Conservation (phyloP, 164 flowering plant species). For the Stephania cephalantha region DNA sequence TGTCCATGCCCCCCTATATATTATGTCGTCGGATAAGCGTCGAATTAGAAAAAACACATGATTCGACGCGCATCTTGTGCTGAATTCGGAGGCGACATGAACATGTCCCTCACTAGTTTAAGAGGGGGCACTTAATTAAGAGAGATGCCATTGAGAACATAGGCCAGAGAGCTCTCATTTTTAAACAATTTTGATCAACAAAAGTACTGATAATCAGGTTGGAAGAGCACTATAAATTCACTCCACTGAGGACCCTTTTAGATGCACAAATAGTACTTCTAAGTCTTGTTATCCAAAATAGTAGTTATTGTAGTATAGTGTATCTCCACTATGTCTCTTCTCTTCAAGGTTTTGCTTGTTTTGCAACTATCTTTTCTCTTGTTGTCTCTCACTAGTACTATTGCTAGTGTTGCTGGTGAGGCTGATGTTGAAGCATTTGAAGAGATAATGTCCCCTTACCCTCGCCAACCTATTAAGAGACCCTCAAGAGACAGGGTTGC, state of each 20-base stretch:
- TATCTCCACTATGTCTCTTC: not conserved
- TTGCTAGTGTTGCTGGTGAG: not conserved
- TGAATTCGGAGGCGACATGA: too few species aligned
- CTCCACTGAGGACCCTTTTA: conserved; percentile 10
- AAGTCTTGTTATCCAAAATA: conserved; percentile 6
- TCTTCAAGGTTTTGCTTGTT: conserved; percentile 12
- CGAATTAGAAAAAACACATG: too few species aligned
- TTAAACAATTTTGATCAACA: not conserved
- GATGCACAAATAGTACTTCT: not conserved
- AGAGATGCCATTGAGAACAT: too few species aligned
- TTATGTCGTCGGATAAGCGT: not conserved
- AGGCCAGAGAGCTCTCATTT: not conserved
- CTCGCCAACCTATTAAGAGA: conserved; percentile 14
- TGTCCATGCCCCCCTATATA: not conserved
- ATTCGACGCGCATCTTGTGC: too few species aligned
- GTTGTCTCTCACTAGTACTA: not conserved
- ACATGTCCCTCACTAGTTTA: too few species aligned
- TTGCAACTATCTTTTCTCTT: conserved; percentile 11
- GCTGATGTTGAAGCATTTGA: not conserved
- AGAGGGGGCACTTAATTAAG: too few species aligned
- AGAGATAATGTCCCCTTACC: not conserved
- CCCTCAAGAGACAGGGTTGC: conserved; percentile 21
- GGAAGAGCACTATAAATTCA: conserved; percentile 15
- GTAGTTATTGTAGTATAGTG: conserved; percentile 1
- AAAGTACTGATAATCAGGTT: conserved; percentile 15